Conservation (phyloP, 306 rosid genomes). For the Malus asiatica region DNA sequence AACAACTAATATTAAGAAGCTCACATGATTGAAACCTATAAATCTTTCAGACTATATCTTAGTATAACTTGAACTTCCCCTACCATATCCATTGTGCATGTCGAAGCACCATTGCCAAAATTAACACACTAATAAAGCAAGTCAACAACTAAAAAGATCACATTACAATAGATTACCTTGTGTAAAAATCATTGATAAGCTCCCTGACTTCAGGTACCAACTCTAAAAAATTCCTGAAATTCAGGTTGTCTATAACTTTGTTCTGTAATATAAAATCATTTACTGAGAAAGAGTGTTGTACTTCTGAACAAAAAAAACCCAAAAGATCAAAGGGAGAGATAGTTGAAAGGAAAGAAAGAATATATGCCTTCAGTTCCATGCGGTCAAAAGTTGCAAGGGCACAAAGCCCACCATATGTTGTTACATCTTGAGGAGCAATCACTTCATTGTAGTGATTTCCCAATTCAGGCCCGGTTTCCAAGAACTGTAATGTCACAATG, state of each 20-base stretch:
- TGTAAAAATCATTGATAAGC: constrained; percentile 88
- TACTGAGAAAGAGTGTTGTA: constrained; percentile 12
- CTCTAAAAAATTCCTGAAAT: constrained; percentile 89
- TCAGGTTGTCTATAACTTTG: constrained; percentile 86
- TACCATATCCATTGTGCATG: neutral
- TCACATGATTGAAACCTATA: neutral
- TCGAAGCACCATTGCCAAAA: neutral
- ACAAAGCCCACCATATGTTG: constrained; percentile 97
- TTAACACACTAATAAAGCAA: neutral
- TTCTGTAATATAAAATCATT: constrained; percentile 45
- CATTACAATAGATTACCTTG: constrained; percentile 50
- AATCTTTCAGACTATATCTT: neutral
- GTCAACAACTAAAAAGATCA: neutral
- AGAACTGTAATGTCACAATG: constrained; percentile 51
- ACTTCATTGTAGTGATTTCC: constrained; percentile 80
- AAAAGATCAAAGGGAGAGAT: neutral
- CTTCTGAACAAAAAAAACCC: neutral
- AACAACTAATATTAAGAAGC: neutral
- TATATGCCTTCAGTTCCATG: constrained; percentile 76
- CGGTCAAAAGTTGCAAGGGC: constrained; percentile 98
- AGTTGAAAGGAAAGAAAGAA: constrained; percentile 9
- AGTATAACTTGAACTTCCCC: neutral
- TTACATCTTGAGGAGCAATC: constrained; percentile 95
- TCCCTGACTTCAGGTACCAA: constrained; percentile 95
- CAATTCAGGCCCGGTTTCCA: constrained; percentile 75